phyloP scores from a whole-genome alignment of 495 filamentous ascomycete genomes.

The Parmelia sp. region DNA sequence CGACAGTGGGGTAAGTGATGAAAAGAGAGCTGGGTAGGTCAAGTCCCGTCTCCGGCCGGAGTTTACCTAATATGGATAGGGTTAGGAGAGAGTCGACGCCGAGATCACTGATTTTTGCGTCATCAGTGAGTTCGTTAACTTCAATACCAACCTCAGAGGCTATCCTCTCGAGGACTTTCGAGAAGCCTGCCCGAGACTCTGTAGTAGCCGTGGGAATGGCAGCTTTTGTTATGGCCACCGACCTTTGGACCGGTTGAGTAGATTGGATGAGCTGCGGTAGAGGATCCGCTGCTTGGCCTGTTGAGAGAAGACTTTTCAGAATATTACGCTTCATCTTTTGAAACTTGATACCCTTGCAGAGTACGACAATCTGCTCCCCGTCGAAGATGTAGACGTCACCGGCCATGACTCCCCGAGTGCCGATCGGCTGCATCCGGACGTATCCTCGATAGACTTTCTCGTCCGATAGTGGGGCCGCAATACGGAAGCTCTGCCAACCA shows the following conservation, averaged over 20 bases:
- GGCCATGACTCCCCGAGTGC: constrained; percentile 42
- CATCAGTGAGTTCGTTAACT: constrained; percentile 27
- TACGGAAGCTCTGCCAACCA: constrained; percentile 58
- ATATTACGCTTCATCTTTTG: constrained; percentile 39
- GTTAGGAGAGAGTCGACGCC: constrained; percentile 49
- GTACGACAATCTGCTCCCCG: constrained; percentile 45
- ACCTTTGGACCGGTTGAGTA: not conserved
- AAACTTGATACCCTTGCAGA: constrained; percentile 49
- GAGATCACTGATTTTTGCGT: constrained; percentile 36
- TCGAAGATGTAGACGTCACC: constrained; percentile 57
- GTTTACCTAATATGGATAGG: constrained; percentile 37
- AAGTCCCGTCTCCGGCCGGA: constrained; percentile 35
- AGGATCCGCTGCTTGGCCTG: constrained; percentile 36
- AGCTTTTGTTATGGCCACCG: constrained; percentile 31
- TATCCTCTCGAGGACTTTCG: constrained; percentile 21
- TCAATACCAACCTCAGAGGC: constrained; percentile 29
- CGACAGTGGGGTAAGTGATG: constrained; percentile 41
- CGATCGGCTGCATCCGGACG: constrained; percentile 51
- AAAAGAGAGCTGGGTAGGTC: constrained; percentile 36
- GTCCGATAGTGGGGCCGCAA: constrained; percentile 46
- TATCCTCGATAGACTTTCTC: constrained; percentile 55
- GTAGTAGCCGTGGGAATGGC: constrained; percentile 16
- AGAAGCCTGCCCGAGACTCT: constrained; percentile 43
- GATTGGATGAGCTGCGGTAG: constrained; percentile 14
- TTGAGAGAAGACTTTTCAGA: constrained; percentile 29